Percentiles rank a stretch among this genome's conserved stretches.
phyloP scores from a whole-genome alignment of 2,329 filamentous ascomycete genomes.

The Huntiella savannae region DNA sequence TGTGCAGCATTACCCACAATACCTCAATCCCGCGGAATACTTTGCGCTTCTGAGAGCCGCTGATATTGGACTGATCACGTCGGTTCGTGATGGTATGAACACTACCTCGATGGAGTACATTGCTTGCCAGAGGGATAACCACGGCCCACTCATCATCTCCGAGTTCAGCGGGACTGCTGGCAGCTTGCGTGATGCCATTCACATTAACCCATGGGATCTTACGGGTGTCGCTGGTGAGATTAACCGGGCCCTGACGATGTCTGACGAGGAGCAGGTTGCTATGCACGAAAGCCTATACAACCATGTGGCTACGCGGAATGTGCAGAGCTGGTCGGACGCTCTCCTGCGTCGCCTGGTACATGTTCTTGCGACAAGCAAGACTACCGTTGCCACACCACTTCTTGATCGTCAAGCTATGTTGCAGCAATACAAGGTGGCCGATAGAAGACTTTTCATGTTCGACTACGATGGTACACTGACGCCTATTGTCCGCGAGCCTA shows the following conservation, averaged over 20 bases:
- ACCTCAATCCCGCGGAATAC: conserved; percentile 76
- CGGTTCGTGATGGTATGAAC: conserved; percentile 94
- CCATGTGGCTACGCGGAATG: conserved; percentile 70
- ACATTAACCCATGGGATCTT: conserved; percentile 94
- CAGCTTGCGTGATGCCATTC: conserved; percentile 66
- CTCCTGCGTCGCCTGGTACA: conserved; percentile 63
- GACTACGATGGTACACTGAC: conserved; percentile 97
- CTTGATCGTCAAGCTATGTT: conserved; percentile 60
- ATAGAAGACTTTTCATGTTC: conserved; percentile 86
- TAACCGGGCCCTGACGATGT: conserved; percentile 62
- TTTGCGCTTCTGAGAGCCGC: conserved; percentile 81
- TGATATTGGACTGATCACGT: conserved; percentile 86
- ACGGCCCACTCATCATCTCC: conserved; percentile 79
- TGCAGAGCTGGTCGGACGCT: conserved; percentile 68
- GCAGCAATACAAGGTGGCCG: conserved; percentile 52
- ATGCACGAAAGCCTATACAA: conserved; percentile 62
- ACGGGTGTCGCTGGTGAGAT: conserved; percentile 69
- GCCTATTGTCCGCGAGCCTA: conserved; percentile 81
- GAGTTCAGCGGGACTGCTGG: conserved; percentile 92
- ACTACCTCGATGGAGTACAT: conserved; percentile 92
- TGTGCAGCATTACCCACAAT: conserved; percentile 88
- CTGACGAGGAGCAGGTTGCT: conserved; percentile 39
- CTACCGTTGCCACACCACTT: conserved; percentile 57
- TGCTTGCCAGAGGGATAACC: conserved; percentile 70
- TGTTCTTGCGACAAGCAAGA: conserved; percentile 60